Evolutionary conservation across 106 monocot species (phyloP), one percentile per base, ranked within the genome.

Genomic region (Amphibolis antarctica): DNA sequence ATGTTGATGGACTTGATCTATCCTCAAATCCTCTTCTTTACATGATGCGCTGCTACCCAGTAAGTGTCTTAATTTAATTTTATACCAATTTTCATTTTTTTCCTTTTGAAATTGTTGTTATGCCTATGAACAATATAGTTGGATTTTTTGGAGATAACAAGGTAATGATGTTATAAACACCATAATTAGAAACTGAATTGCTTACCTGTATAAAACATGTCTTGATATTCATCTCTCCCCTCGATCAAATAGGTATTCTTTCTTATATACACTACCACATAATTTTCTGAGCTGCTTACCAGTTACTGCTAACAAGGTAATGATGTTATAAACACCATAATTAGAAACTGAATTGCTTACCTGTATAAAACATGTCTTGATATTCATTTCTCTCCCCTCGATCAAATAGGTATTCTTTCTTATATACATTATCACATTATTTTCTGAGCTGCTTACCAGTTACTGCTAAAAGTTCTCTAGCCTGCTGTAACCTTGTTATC

Each of bases 31-130:
- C 96, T 54, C 84, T 98, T 71, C 74, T 98, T 19, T 98, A 98
- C 66, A 98, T 98, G 96, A 98, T 98, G 90, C 84, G 78, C 47
- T 98, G 96, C 70, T 98, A 56, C 61, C 96, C 90, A 20, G 96
- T 98, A 82, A 86, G 80, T 78, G 27, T 47, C 42, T 55, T 14
- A 26, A 12, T 50, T 46, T 55, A 19, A 20, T 45, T 7, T 59
- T 31, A 29, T 36, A 29, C 59, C 11, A 28, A 57, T 26, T 15
- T 57, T 14, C 2, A 28, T 13, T 28, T 25, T 14, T 9, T 13
- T 56, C 1, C 27, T 15, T 5, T 15, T 57, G 36, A 36, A 36
- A 36, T 4, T 7, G 36, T 36, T 11, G 3, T 13, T 14, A 26
- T 57, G 57, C 57, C 27, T 57, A 57, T 14, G 15, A 57, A 57